A percentile compares a stretch with the other conserved stretches of the same genome.
Evolutionary conservation across 1,139 yeast species (phyloP).

Genomic region (Hanseniaspora gamundiae): DNA sequence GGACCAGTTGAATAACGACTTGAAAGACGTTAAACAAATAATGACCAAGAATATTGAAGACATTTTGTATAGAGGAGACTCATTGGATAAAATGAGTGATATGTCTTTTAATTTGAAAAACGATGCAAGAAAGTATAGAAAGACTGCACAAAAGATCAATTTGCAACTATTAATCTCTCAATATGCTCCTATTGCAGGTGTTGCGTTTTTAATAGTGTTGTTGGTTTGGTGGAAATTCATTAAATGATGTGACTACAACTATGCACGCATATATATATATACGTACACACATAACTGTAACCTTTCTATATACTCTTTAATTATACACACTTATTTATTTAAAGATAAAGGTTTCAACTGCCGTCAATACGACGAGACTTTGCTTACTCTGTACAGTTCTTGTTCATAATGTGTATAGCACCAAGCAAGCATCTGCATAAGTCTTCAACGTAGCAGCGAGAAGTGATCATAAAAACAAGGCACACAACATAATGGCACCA

Average conservation of each 20-base stretch:
- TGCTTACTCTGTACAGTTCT: too few relatives aligned
- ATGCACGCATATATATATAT: background rate
- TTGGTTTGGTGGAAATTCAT: constrained; percentile 75
- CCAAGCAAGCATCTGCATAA: too few relatives aligned
- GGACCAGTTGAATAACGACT: constrained; percentile 74
- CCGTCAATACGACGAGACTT: too few relatives aligned
- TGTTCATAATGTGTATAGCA: too few relatives aligned
- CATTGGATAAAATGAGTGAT: constrained; percentile 85
- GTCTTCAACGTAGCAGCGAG: too few relatives aligned
- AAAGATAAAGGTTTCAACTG: too few relatives aligned
- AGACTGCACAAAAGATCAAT: constrained; percentile 83
- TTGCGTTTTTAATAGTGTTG: constrained; percentile 61
- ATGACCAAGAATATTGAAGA: constrained; percentile 97
- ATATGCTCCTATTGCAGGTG: constrained; percentile 74
- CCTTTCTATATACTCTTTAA: too few relatives aligned
- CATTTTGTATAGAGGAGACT: constrained; percentile 85
- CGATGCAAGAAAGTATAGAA: constrained; percentile 79
- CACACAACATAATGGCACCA: too few relatives aligned
- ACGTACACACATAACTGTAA: constrained; percentile 1
- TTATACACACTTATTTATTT: too few relatives aligned
- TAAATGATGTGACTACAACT: constrained; percentile 19
- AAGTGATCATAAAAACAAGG: too few relatives aligned
- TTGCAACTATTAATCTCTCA: constrained; percentile 80
- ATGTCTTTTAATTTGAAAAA: constrained; percentile 67
- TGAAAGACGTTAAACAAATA: constrained; percentile 86